These are phyloP conservation scores for Sodiomyces alkalinus DNA, from an alignment of 2,329 filamentous ascomycete species.

Conservation along the genomic window DNA sequence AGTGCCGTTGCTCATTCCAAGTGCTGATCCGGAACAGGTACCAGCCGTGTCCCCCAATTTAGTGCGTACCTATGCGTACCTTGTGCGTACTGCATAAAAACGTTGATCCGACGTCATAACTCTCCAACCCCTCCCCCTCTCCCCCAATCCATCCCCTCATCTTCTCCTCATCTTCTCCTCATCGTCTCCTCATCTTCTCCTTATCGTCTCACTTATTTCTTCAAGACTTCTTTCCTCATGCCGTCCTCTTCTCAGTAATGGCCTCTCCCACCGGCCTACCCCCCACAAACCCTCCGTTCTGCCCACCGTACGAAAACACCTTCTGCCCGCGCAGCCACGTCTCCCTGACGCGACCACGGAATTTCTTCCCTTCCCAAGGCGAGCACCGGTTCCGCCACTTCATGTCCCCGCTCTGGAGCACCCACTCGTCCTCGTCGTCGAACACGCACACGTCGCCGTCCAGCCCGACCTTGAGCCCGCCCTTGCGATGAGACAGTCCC, in stretches of 20 bases:
- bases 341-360: conserved; percentile 66
- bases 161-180: too few species aligned
- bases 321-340: conserved; percentile 70
- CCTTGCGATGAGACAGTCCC: conserved; percentile 67
- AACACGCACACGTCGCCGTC: conserved; percentile 90
- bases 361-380: conserved; percentile 70
- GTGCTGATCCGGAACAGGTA: too few species aligned
- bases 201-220: background rate
- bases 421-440: conserved; percentile 68
- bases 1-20: too few species aligned
- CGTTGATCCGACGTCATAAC: too few species aligned
- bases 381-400: conserved; percentile 88
- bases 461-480: conserved; percentile 64
- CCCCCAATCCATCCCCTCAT: background rate
- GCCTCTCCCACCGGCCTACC: conserved; percentile 32
- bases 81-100: too few species aligned
- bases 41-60: too few species aligned
- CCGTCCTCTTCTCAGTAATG: conserved; percentile 44
- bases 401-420: conserved; percentile 64
- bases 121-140: too few species aligned
- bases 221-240: conserved; percentile 14
- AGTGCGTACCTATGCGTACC: too few species aligned
- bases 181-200: background rate
- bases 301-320: conserved; percentile 54
- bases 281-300: conserved; percentile 32